A percentile compares a stretch with the other conserved stretches of the same genome.
These are phyloP conservation scores for Medakamo hakoo DNA, from an alignment of 139 green algal genomes.

Conservation along the genomic window DNA sequence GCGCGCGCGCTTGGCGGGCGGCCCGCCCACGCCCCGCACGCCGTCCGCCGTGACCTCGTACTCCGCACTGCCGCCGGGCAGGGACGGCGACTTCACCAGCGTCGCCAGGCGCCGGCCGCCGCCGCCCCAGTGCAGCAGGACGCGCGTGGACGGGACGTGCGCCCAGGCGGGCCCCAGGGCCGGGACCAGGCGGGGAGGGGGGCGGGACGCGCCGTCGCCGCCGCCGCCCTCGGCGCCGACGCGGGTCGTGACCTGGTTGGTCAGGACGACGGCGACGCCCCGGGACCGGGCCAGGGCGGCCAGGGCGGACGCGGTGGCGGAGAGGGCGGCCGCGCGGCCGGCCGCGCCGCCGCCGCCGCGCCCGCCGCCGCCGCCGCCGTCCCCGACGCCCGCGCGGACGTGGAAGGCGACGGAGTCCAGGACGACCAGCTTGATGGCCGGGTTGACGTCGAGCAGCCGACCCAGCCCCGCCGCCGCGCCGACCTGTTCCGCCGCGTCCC, in stretches of 20 bases:
- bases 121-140: constrained; percentile 61
- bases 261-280: constrained; percentile 62
- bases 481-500: constrained; percentile 50
- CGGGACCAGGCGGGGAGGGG: constrained; percentile 35
- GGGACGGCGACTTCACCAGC: constrained; percentile 52
- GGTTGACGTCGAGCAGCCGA: constrained; percentile 30
- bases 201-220: constrained; percentile 11
- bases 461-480: constrained; percentile 43
- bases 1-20: constrained; percentile 2
- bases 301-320: neutral
- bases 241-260: constrained; percentile 76
- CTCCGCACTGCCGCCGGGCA: constrained; percentile 29
- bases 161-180: constrained; percentile 68
- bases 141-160: constrained; percentile 56
- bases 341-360: too few species aligned
- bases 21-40: constrained; percentile 27
- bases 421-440: constrained; percentile 46
- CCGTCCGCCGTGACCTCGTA: constrained; percentile 44
- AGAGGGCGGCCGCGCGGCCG: neutral
- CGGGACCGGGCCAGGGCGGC: constrained; percentile 33
- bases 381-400: constrained; percentile 26
- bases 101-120: constrained; percentile 9
- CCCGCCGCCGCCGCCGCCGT: too few species aligned
- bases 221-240: constrained; percentile 4
- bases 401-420: constrained; percentile 84